Evolutionary conservation across 495 filamentous ascomycete genomes (phyloP), one percentile per base, ranked within the genome.

Genomic region (Podospora comata): DNA sequence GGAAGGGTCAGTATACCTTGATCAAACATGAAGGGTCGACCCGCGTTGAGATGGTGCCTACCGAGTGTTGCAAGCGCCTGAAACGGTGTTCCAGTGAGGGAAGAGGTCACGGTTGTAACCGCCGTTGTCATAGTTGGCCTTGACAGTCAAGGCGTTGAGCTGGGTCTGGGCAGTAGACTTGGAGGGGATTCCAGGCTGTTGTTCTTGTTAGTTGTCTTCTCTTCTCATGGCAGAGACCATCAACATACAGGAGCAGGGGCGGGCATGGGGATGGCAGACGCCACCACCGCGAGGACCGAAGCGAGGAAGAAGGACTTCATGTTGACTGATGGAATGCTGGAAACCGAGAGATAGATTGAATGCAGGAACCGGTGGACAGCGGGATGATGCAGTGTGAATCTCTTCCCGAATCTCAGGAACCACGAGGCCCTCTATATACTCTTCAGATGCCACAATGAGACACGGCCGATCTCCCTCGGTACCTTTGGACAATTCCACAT

Each of bases 31-130:
- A 66, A 74, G 54, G 19, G 5, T 48, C 16, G 30, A 26, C 54
- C 2, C 9, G 16, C n/a, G 32, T 13, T 19, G 15, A 15, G 7
- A 32, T 15, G 32, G 13, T 19, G 48, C 68, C 5, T 72, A 74
- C 74, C 76, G 76, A 56, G 82, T 85, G 71, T 90, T 84, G 81
- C 89, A 91, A 5, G 75, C 79, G 0, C 90, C 89, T 62, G 70
- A 78, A 73, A 87, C 85, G 19, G 84, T 88, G 65, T 82, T 85
- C 90, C 90, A 92, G 71, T 85, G 84, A 4, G 88, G 88, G 78
- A 92, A 92, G 23, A 87, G 76, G 67, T 83, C 83, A 23, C 90
- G 88, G 48, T 78, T 62, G 71, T 92, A 92, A 1, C 72, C 81
- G 62, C 80, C 80, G 60, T 84, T 80, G 32, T 88, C 81, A 23